Conservation (phyloP, 2,329 filamentous ascomycete species). For the Zymoseptoria tritici region DNA sequence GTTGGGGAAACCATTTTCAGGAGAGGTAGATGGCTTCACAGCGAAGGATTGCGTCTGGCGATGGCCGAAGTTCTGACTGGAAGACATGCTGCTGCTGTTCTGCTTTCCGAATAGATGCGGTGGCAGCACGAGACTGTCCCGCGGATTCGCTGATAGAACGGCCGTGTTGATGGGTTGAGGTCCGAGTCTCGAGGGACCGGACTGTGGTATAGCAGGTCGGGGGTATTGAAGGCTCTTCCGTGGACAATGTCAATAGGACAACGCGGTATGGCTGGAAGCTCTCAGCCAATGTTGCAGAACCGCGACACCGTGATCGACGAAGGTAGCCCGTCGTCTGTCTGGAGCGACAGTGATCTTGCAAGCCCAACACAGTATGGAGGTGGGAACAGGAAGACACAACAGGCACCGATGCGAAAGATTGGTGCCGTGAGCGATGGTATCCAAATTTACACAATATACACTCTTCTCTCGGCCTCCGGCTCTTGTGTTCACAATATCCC, state of each 20-base stretch:
- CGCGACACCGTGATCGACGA: neutral
- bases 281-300: neutral
- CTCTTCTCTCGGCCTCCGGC: neutral
- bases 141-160: constrained; percentile 65
- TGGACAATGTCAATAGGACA: neutral
- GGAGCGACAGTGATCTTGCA: neutral
- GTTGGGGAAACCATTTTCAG: constrained; percentile 86
- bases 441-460: neutral
- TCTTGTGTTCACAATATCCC: neutral
- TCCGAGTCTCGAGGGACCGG: constrained; percentile 18
- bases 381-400: neutral
- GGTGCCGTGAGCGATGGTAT: neutral
- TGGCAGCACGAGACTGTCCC: constrained; percentile 78
- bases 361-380: neutral
- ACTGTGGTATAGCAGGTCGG: constrained; percentile 1
- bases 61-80: constrained; percentile 47
- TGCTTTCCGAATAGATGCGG: constrained; percentile 88
- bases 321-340: neutral
- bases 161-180: constrained; percentile 59
- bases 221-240: neutral
- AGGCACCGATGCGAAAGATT: neutral
- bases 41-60: constrained; percentile 58
- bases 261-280: neutral
- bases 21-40: constrained; percentile 60
- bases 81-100: constrained; percentile 63